phyloP scores from a whole-genome alignment of 805 yeast genomes.

The Candida tammaniensis region DNA sequence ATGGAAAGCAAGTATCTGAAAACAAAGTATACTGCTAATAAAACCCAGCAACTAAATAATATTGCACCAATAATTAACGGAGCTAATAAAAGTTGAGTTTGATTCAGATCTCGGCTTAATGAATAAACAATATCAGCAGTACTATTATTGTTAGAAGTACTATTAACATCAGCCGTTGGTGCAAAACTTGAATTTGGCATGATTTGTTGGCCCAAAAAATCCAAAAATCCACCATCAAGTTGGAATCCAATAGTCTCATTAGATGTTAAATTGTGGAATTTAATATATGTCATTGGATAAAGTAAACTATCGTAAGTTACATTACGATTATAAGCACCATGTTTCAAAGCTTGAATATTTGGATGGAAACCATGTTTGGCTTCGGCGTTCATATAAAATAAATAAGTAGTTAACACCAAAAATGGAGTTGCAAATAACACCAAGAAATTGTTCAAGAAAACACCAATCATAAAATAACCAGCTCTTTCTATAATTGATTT shows the following conservation, averaged over 20 bases:
- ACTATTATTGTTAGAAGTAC: slow-evolving; percentile 1
- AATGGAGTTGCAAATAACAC: slow-evolving; percentile 42
- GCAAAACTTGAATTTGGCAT: background rate
- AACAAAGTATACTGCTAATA: slow-evolving; percentile 18
- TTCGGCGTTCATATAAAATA: slow-evolving; percentile 18
- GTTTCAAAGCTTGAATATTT: slow-evolving; percentile 13
- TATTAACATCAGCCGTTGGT: background rate
- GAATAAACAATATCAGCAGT: slow-evolving; percentile 2
- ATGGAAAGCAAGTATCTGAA: slow-evolving; percentile 26
- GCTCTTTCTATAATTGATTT: slow-evolving; percentile 5
- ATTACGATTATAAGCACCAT: slow-evolving; percentile 22
- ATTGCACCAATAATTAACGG: slow-evolving; percentile 30
- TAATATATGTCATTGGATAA: slow-evolving; percentile 13
- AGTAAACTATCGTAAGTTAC: slow-evolving; percentile 23
- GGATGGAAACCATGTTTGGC: slow-evolving; percentile 13
- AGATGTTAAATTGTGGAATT: slow-evolving; percentile 1
- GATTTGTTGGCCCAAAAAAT: background rate
- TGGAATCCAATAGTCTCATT: background rate
- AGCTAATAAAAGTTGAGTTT: background rate
- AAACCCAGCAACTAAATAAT: slow-evolving; percentile 23
- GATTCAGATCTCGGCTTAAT: background rate
- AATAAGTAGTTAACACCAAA: slow-evolving; percentile 35
- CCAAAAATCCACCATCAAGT: slow-evolving; percentile 3
- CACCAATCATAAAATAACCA: slow-evolving; percentile 27
- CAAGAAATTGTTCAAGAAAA: slow-evolving; percentile 28